Evolutionary conservation across 371 early-diverging fungal species (phyloP), one percentile per base, ranked within the genome.

Genomic region (Mucor velutinosus): DNA sequence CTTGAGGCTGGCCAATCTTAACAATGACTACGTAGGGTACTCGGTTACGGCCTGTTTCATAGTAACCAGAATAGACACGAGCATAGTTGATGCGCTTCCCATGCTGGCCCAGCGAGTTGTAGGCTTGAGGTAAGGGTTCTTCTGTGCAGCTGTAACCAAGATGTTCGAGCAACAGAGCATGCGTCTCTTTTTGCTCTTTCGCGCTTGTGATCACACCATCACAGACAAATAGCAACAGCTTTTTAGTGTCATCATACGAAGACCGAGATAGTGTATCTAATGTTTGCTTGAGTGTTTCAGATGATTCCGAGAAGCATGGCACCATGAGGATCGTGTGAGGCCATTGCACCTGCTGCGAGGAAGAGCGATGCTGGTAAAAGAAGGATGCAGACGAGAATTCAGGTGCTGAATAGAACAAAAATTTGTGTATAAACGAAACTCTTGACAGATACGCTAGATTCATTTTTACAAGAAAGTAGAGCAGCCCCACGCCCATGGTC

Each of bases 151-250:
- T 76, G 67, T 81, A 77, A 3, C 80, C 82, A 2, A 84, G 70
- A 11, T 76, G 67, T 37, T 84, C 79, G 14, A 81, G 65, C 19
- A 84, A 59, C n/a, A 76, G 59, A 1, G 43, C 53, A 45, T 84
- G 70, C 0, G 79, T 78, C 39, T 77, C 71, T 41, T 72, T 74
- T 12, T 70, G 62, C 33, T 76, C 77, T 21, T 60, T 33, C 11
- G 62, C 53, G 43, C 70, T 72, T 29, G 57, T 58, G 11, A 73
- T 72, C 0, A 80, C 45, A n/a, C 84, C 84, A 65, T 84, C 85
- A 37, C 82, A 82, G 4, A 84, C 80, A 67, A 88, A 85, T 27
- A 86, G 23, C 19, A 88, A 59, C n/a, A 88, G 57, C 30, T 81
- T 86, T 39, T 72, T 73, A 15, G 63, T 58, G 55, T 85, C 85